A percentile compares a stretch with the other conserved stretches of the same genome.
These are phyloP conservation scores for Leccinum ochraceum DNA, from an alignment of 768 basidiomycete species.

Conservation along the genomic window DNA sequence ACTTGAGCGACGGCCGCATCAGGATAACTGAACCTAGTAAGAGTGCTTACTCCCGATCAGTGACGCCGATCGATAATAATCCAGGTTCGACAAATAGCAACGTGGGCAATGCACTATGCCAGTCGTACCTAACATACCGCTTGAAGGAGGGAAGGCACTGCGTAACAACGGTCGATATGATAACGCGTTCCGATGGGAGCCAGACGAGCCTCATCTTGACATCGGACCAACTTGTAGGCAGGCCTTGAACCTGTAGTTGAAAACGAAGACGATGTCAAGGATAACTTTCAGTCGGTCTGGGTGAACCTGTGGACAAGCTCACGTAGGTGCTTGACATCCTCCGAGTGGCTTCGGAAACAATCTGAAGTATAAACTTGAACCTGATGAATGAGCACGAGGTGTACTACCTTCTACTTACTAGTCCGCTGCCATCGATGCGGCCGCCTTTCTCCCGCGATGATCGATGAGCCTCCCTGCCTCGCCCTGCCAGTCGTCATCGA, in stretches of 20 bases:
- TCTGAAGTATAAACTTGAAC: neutral
- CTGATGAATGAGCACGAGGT: neutral
- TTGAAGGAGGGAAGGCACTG: neutral
- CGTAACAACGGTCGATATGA: constrained; percentile 4
- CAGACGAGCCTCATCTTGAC: neutral
- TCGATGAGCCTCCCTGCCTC: neutral
- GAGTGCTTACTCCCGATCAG: constrained; percentile 4
- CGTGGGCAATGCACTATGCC: neutral
- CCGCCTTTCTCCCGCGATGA: neutral
- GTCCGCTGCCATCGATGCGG: neutral
- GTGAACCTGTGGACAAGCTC: constrained; percentile 3
- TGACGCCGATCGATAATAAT: constrained; percentile 13
- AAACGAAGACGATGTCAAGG: neutral
- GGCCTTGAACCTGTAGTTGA: neutral
- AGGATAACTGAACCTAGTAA: neutral
- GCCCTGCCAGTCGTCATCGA: neutral
- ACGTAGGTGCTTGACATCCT: neutral
- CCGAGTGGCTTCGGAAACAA: neutral
- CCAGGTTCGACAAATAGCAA: neutral
- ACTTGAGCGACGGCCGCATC: constrained; percentile 6
- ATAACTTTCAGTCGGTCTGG: neutral
- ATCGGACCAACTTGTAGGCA: neutral
- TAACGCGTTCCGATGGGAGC: constrained; percentile 2
- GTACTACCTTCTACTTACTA: neutral
- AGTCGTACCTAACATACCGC: constrained; percentile 5